Evolutionary conservation across 345 rosid genomes (phyloP), one percentile per base, ranked within the genome.

Genomic region (Psidium guajava): DNA sequence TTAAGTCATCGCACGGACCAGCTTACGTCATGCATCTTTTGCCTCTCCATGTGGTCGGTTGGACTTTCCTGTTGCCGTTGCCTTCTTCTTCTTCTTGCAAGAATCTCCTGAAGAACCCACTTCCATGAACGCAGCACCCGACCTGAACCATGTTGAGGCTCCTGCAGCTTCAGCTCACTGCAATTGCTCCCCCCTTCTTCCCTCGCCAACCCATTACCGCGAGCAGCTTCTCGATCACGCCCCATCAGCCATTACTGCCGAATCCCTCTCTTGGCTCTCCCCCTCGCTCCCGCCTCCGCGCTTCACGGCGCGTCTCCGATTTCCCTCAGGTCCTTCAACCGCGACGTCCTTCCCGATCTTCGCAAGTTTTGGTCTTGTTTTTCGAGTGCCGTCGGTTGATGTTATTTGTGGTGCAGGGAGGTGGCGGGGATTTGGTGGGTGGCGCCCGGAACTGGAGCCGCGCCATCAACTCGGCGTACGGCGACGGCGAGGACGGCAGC

Each of bases 371-470:
- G 64, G 18, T 36, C 14, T 56, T 7, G n/a, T 36, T 36, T 56
- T 42, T 32, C 44, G 83, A 51, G 57, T 69, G 15, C 44, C 47
- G n/a, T 49, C 59, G 51, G 2, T 49, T 81, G 12, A 25, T 42
- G 14, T 21, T 49, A 16, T 80, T 44, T 80, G 5, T 51, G 0
- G 32, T 32, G 77, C 81, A 86, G 88, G 87, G 88, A 89, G 94
- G 91, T 21, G 91, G 87, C 75, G 89, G 89, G 56, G 88, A 88
- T 82, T 54, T 89, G 44, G 89, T 73, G 20, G 93, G 90, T 40
- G 95, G 89, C 85, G 87, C 93, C 12, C 93, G 95, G 85, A 92
- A 87, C 59, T 94, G 98, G 99, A 91, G 93, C 90, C 93, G 94
- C 87, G 84, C 91, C 90, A 94, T 94, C 87, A 83, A 82, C 85